Evolutionary conservation across 2,329 filamentous ascomycete species (phyloP), one percentile per base, ranked within the genome.

Genomic region (Shiraia sp.): DNA sequence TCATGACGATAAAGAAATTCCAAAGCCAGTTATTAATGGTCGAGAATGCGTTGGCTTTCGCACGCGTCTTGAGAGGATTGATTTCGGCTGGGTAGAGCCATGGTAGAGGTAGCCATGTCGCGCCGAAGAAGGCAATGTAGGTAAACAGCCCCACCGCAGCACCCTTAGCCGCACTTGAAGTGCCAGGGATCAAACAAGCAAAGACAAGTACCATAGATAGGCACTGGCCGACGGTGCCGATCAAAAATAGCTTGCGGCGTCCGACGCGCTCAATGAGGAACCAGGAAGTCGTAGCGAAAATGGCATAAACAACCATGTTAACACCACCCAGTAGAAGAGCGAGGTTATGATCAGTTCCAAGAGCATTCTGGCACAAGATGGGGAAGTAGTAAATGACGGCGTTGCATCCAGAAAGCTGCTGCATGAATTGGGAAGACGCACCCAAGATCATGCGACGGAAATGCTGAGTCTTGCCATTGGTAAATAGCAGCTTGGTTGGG

Each of bases 51-150:
- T 79, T 80, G 28, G 77, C 77, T 68, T 79, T 79, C 28, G 76
- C 75, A 34, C 78, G 72, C 6, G 77, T 80, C 63, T 76, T 77
- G 60, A 79, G 73, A 6, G 78, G 78, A 40, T 76, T 79, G 56
- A 79, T 66, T 48, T 79, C 79, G 33, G 77, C 74, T 0, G 76
- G 61, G 48, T 68, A 82, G 65, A 68, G 51, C 82, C 81, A 87
- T 1, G 82, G 82, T 16, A 85, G 74, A 12, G 82, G 81, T 6
- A 85, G 63, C 77, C 81, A 85, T 1, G 80, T 82, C 0, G 82
- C 82, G 24, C 83, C 84, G 49, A 86, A 87, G 40, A 82, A 83
- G 4, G 82, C 81, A 56, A 87, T 87, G 67, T 86, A 87, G 2
- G 82, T 77, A 69, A 87, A 87, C 10, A 87, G 49, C 42, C 83